These are phyloP conservation scores for Picea abies DNA, from an alignment of 83 land plant genomes.

Conservation along the genomic window DNA sequence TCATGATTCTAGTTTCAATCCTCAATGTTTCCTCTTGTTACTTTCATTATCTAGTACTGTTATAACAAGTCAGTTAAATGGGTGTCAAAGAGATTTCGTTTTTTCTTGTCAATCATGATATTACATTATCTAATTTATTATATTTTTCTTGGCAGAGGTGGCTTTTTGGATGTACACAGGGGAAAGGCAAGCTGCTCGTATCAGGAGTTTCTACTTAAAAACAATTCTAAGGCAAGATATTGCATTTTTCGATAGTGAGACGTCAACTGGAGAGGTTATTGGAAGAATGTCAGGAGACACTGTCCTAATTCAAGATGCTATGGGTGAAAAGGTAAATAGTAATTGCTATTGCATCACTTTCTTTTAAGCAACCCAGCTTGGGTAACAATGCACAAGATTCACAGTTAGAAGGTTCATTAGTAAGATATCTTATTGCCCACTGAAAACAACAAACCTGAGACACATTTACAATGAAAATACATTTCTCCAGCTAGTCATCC, in stretches of 20 bases:
- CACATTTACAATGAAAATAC: background rate
- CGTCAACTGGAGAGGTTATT: constrained; percentile 45
- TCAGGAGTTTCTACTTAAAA: constrained; percentile 43
- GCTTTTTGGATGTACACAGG: constrained; percentile 49
- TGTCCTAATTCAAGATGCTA: constrained; percentile 24
- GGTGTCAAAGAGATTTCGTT: no score
- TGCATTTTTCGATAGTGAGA: constrained; percentile 46
- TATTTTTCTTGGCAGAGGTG: constrained; percentile 25
- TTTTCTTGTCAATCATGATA: no score
- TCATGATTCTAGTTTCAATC: no score
- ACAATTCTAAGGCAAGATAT: constrained; percentile 51
- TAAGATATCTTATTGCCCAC: background rate
- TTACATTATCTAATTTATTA: background rate
- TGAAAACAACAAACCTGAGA: background rate
- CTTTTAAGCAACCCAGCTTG: background rate
- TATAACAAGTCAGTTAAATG: no score
- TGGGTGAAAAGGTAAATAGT: constrained; percentile 28
- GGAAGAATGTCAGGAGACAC: constrained; percentile 51
- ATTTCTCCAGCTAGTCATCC: background rate
- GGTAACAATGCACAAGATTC: background rate
- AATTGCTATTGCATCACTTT: background rate
- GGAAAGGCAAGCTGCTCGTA: constrained; percentile 50
- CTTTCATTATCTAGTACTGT: no score
- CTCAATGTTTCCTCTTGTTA: no score
- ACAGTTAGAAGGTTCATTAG: background rate